These are phyloP conservation scores for Cajanus cajan DNA, from an alignment of 306 rosid genomes.

Conservation along the genomic window DNA sequence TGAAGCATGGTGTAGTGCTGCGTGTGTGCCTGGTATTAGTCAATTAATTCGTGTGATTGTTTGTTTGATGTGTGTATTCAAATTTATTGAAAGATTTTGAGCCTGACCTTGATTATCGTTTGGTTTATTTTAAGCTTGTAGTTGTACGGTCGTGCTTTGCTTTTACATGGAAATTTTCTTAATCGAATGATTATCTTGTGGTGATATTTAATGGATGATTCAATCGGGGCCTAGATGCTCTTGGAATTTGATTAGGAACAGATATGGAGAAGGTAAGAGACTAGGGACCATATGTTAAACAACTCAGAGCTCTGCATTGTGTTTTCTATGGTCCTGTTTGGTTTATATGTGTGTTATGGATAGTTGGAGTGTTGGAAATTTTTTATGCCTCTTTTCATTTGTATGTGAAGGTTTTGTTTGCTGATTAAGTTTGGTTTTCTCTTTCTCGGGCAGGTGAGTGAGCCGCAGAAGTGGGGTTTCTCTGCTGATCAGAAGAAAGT, in stretches of 20 bases:
- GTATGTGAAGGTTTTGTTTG: conserved; percentile 7
- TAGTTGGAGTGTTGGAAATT: background rate
- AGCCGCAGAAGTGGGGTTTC: conserved; percentile 89
- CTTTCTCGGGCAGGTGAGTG: conserved; percentile 69
- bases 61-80: background rate
- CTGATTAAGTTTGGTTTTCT: conserved; percentile 30
- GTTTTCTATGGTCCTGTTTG: background rate
- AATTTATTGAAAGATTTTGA: background rate
- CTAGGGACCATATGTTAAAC: background rate
- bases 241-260: background rate
- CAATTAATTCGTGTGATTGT: background rate
- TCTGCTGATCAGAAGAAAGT: conserved; percentile 90
- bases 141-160: background rate
- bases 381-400: background rate
- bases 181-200: background rate
- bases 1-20: conserved; percentile 8
- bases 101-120: conserved; percentile 18
- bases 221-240: background rate
- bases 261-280: background rate
- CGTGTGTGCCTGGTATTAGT: background rate
- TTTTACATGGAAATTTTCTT: background rate
- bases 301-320: background rate
- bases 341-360: background rate
- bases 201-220: background rate
- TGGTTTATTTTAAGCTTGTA: background rate